phyloP scores from a whole-genome alignment of 1,284 basidiomycete genomes.

The Rhodotorula sp. region DNA sequence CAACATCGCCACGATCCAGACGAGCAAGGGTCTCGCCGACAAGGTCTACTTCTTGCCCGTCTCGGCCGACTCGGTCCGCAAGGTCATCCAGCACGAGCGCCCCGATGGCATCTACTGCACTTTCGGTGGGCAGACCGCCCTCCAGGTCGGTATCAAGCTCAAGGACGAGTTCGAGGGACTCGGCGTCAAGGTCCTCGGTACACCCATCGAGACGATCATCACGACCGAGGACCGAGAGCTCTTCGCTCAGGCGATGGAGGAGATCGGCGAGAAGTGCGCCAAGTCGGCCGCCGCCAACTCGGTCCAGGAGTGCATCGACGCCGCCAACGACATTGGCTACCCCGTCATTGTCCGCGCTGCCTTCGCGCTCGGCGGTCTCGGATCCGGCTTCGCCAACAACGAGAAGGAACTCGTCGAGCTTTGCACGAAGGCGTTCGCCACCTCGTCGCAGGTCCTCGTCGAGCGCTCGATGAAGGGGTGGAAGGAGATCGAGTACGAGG shows the following conservation, averaged over 20 bases:
- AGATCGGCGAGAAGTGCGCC: conserved; percentile 94
- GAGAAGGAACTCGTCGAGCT: conserved; percentile 81
- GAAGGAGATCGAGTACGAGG: conserved; percentile 99
- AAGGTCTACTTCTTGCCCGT: conserved; percentile 99
- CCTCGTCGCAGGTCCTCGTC: conserved; percentile 92
- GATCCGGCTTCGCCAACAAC: conserved; percentile 90
- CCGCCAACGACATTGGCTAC: conserved; percentile 87
- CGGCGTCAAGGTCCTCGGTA: conserved; percentile 91
- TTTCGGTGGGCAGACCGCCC: conserved; percentile 95
- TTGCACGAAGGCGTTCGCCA: conserved; percentile 92
- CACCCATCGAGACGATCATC: conserved; percentile 96
- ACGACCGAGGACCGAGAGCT: conserved; percentile 94
- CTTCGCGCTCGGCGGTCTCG: conserved; percentile 91
- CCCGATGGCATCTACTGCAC: conserved; percentile 99
- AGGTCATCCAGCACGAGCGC: conserved; percentile 97
- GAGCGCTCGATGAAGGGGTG: conserved; percentile 99
- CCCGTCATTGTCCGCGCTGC: conserved; percentile 97
- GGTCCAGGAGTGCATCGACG: conserved; percentile 74
- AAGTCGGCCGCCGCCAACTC: conserved; percentile 78
- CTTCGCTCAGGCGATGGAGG: conserved; percentile 90
- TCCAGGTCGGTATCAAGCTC: conserved; percentile 95
- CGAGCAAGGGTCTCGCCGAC: conserved; percentile 93
- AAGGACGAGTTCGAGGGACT: conserved; percentile 88
- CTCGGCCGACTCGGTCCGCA: conserved; percentile 94
- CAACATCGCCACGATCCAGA: conserved; percentile 99